Evolutionary conservation across 495 filamentous ascomycete species (phyloP), one percentile per base, ranked within the genome.

Genomic region (Podospora pseudopauciseta): DNA sequence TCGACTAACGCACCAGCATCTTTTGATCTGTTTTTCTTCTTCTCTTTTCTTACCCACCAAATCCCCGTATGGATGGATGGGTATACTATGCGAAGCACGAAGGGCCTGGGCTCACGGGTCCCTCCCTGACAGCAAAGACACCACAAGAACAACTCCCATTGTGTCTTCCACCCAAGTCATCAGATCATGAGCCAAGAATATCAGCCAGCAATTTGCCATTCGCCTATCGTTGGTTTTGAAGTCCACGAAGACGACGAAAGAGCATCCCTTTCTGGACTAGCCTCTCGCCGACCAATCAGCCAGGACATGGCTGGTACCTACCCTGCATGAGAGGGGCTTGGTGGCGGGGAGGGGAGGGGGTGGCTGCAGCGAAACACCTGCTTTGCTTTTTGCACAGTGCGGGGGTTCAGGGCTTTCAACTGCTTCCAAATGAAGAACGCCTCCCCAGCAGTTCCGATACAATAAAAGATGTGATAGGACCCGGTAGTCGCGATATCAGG

Each of bases 351-450:
- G 58, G 58, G 65, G 62, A 65, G 57, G 69, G 69, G 65, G 70
- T 69, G 67, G 66, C 20, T 58, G 54, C 56, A 69, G 60, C 39
- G 61, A 16, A 15, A 64, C 57, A 59, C 63, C 59, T 61, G 59
- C 30, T 16, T 59, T 59, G 39, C 56, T 16, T 20, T 20, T 59
- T 19, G 56, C 56, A 59, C 26, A 27, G 56, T 23, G 26, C 56
- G 26, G 56, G 7, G 7, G 19, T 57, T 13, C 19, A 59, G 20
- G 5, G 16, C 1, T 59, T 6, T 70, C 67, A 74, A 75, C 75
- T 74, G 16, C 20, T 78, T 77, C 75, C 75, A 77, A 69, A 78
- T 78, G 75, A 75, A 77, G 75, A 70, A 70, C 71, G 73, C 70
- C 70, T 72, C 68, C 69, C 19, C 59, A 75, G 71, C 68, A 75